Percentiles rank a stretch among this genome's conserved stretches.
Conservation (phyloP, 495 filamentous ascomycete species). For the Aspergillus mulundensis region DNA sequence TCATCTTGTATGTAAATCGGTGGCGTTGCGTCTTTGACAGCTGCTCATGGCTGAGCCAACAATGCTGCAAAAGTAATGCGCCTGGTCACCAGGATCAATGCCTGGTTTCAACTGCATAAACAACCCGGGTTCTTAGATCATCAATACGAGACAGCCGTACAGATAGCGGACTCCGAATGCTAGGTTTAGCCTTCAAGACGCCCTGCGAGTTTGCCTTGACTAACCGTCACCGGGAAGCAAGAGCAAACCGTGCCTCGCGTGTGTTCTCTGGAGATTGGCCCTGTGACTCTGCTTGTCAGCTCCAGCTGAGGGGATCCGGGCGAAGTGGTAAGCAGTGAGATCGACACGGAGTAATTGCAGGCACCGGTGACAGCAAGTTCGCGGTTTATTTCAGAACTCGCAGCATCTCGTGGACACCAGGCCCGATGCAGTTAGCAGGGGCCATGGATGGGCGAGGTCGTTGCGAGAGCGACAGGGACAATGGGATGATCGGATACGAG, state of each 20-base stretch:
- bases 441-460: neutral
- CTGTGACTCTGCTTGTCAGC: neutral
- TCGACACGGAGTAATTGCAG: neutral
- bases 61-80: too few species aligned
- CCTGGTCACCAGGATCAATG: neutral
- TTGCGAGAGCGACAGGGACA: neutral
- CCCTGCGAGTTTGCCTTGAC: neutral
- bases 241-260: neutral
- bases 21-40: neutral
- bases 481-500: neutral
- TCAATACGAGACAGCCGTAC: too few species aligned
- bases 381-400: neutral
- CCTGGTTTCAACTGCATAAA: neutral
- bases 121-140: neutral
- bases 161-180: neutral
- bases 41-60: too few species aligned
- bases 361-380: neutral
- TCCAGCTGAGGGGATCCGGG: neutral
- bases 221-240: neutral
- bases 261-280: neutral
- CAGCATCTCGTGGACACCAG: neutral
- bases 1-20: neutral
- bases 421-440: neutral
- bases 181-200: neutral
- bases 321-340: neutral